Conservation (phyloP, 2,329 filamentous ascomycete species). For the Capronia coronata region DNA sequence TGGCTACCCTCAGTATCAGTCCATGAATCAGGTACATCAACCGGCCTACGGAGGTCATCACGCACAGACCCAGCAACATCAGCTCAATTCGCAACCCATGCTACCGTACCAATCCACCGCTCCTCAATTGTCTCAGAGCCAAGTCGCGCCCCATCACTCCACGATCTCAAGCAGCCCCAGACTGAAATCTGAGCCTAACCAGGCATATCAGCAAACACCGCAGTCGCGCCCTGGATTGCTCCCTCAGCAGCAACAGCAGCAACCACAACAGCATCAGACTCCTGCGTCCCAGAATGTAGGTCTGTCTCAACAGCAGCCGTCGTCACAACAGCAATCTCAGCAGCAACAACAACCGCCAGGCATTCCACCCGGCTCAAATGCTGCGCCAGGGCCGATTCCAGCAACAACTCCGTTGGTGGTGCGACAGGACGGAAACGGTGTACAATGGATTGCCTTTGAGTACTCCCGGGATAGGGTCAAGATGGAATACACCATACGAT, state of each 20-base stretch:
- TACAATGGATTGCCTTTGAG: constrained; percentile 98
- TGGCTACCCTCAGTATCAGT: constrained; percentile 55
- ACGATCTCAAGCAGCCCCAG: constrained; percentile 52
- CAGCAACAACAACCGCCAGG: constrained; percentile 36
- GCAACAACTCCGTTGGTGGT: constrained; percentile 93
- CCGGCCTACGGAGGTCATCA: constrained; percentile 54
- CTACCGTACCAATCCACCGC: constrained; percentile 49
- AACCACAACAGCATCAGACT: constrained; percentile 18
- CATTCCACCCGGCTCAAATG: constrained; percentile 66
- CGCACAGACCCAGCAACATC: constrained; percentile 48
- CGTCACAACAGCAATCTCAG: constrained; percentile 51
- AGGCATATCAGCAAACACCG: constrained; percentile 31
- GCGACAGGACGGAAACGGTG: constrained; percentile 87
- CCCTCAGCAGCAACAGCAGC: constrained; percentile 42
- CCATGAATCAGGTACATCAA: constrained; percentile 48
- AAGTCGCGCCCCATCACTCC: constrained; percentile 47
- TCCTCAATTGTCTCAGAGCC: constrained; percentile 37
- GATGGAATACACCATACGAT: constrained; percentile 99
- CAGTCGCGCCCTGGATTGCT: constrained; percentile 47
- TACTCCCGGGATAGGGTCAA: constrained; percentile 96
- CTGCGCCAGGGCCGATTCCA: constrained; percentile 90
- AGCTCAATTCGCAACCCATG: constrained; percentile 49
- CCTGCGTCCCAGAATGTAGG: constrained; percentile 42
- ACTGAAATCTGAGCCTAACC: constrained; percentile 29
- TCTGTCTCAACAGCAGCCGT: constrained; percentile 40